phyloP scores from a whole-genome alignment of 441 rosid genomes.

The Adansonia gregorii region DNA sequence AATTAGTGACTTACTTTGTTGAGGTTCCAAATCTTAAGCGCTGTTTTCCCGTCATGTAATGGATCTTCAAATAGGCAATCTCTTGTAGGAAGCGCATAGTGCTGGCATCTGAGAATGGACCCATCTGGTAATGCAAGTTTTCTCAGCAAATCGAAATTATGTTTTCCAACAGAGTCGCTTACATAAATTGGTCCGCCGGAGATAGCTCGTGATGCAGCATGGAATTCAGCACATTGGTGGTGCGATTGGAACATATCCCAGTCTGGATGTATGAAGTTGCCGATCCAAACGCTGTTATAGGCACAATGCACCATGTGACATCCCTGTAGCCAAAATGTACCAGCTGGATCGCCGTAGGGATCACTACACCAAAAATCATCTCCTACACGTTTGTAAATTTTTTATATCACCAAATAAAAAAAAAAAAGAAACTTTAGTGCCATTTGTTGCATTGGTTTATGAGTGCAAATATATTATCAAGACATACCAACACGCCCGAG shows the following conservation, averaged over 20 bases:
- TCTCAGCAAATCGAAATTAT: conserved; percentile 60
- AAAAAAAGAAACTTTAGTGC: no score
- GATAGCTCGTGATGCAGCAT: conserved; percentile 79
- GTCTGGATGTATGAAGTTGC: conserved; percentile 87
- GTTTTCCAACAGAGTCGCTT: conserved; percentile 71
- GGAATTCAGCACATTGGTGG: conserved; percentile 81
- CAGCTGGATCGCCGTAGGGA: conserved; percentile 83
- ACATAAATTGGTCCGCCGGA: conserved; percentile 78
- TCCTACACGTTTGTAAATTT: conserved; percentile 38
- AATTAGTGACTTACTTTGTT: conserved; percentile 49
- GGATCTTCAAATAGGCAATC: conserved; percentile 80
- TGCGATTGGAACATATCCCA: conserved; percentile 96
- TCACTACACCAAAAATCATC: conserved; percentile 96
- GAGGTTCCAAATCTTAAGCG: conserved; percentile 90
- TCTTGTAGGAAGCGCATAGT: conserved; percentile 76
- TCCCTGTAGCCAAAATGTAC: conserved; percentile 91
- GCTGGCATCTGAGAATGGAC: conserved; percentile 59
- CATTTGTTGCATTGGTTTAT: background rate
- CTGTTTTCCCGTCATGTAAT: conserved; percentile 72
- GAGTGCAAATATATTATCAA: background rate
- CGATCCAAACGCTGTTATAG: conserved; percentile 93
- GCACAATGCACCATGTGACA: conserved; percentile 97
- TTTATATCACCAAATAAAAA: no score
- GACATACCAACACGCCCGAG: conserved; percentile 82
- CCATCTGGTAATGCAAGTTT: conserved; percentile 71